Percentiles rank a stretch among this genome's conserved stretches.
Conservation (phyloP, 495 filamentous ascomycete genomes). For the Annulohypoxylon moriforme region DNA sequence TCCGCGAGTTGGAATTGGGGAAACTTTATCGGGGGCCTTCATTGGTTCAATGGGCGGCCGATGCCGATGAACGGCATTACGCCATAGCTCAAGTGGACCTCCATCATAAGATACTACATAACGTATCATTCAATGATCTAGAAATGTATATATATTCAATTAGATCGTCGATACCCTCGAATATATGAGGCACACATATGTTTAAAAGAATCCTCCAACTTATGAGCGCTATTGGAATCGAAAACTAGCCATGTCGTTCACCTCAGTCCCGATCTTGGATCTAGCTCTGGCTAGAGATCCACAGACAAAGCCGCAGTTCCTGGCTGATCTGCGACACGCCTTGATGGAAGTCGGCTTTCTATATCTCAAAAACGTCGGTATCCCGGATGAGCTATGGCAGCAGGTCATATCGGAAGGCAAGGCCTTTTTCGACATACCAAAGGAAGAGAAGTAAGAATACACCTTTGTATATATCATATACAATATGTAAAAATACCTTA, state of each 20-base stretch:
- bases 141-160: constrained; percentile 1
- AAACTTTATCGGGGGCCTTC: constrained; percentile 9
- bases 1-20: constrained; percentile 11
- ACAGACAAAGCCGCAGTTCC: constrained; percentile 78
- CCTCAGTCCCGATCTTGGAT: constrained; percentile 82
- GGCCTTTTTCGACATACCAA: constrained; percentile 83
- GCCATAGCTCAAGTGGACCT: constrained; percentile 44
- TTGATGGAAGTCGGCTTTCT: constrained; percentile 93
- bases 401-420: constrained; percentile 75
- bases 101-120: constrained; percentile 29
- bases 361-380: constrained; percentile 87
- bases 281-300: constrained; percentile 71
- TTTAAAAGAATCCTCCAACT: neutral
- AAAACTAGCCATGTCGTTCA: constrained; percentile 69
- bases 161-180: neutral
- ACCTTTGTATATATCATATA: neutral
- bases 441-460: constrained; percentile 73
- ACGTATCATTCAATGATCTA: neutral
- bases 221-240: no score
- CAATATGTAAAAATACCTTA: neutral
- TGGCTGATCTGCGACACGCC: constrained; percentile 77
- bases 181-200: neutral
- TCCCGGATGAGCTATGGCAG: constrained; percentile 72
- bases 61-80: constrained; percentile 49
- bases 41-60: constrained; percentile 28